Conservation (phyloP, 352 stramenopile species). For the Globisporangium takayamanum region DNA sequence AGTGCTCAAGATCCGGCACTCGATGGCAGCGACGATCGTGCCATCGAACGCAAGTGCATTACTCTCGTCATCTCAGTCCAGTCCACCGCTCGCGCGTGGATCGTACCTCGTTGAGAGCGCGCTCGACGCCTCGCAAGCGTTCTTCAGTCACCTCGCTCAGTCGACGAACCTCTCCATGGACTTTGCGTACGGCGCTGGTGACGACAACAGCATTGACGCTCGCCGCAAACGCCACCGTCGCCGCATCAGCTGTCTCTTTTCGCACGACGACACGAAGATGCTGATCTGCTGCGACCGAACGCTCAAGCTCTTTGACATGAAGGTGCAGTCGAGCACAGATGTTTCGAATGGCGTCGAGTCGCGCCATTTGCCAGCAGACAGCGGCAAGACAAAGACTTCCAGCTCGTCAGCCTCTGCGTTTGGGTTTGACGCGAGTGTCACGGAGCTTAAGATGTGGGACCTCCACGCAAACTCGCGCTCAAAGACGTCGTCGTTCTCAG, state of each 20-base stretch:
- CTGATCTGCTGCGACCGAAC: slow-evolving; percentile 51
- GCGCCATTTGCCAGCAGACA: not conserved
- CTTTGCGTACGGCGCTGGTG: slow-evolving; percentile 48
- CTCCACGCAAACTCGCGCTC: slow-evolving; percentile 23
- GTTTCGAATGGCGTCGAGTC: no score
- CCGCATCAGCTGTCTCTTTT: slow-evolving; percentile 61
- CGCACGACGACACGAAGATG: slow-evolving; percentile 56
- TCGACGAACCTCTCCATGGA: slow-evolving; percentile 48
- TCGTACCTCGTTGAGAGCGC: slow-evolving; percentile 44
- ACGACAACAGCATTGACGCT: slow-evolving; percentile 42
- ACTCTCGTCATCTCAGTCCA: slow-evolving; percentile 16
- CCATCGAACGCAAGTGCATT: slow-evolving; percentile 8
- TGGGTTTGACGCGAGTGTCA: slow-evolving; percentile 56
- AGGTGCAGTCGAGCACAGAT: slow-evolving; percentile 6
- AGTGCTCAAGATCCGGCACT: slow-evolving; percentile 72
- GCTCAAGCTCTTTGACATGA: slow-evolving; percentile 67
- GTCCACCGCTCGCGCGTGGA: slow-evolving; percentile 17
- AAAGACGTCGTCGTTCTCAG: slow-evolving; percentile 22
- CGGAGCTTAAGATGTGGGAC: slow-evolving; percentile 62
- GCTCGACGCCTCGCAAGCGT: slow-evolving; percentile 58
- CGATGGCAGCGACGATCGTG: slow-evolving; percentile 26
- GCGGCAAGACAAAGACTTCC: slow-evolving; percentile 10
- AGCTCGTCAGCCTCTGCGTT: slow-evolving; percentile 46
- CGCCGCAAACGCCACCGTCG: slow-evolving; percentile 44
- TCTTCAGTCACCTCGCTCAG: slow-evolving; percentile 60